A percentile compares a stretch with the other conserved stretches of the same genome.
Conservation (phyloP, 1,139 yeast genomes). For the Yamadazyma dushanensis region DNA sequence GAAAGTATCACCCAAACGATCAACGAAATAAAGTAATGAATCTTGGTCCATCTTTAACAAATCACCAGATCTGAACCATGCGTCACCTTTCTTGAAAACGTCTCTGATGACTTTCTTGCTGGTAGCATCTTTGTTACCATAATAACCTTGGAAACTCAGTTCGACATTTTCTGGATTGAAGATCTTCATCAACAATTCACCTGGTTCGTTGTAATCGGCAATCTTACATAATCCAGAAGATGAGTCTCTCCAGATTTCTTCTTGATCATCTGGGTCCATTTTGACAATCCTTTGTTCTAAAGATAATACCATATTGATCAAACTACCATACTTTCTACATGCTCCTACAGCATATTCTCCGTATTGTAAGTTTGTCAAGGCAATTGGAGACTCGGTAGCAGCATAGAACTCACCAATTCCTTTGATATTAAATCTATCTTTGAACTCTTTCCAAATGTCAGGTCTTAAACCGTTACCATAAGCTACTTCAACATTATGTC, state of each 20-base stretch:
- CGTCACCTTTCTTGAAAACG: constrained; percentile 85
- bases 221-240: constrained; percentile 56
- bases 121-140: constrained; percentile 79
- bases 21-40: constrained; percentile 81
- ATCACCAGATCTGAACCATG: constrained; percentile 90
- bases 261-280: constrained; percentile 82
- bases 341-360: constrained; percentile 90
- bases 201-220: constrained; percentile 62
- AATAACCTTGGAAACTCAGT: constrained; percentile 86
- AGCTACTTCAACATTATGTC: constrained; percentile 69
- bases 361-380: constrained; percentile 76
- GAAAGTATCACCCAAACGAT: constrained; percentile 92
- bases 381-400: constrained; percentile 90
- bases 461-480: constrained; percentile 91
- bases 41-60: constrained; percentile 67
- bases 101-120: constrained; percentile 68
- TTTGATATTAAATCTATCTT: constrained; percentile 69
- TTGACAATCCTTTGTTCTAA: constrained; percentile 62
- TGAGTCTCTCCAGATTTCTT: constrained; percentile 68
- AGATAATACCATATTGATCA: constrained; percentile 56
- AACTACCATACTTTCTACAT: constrained; percentile 76
- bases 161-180: constrained; percentile 62
- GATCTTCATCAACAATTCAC: constrained; percentile 81
- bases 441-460: constrained; percentile 88
- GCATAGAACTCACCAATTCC: constrained; percentile 92